Conservation (phyloP, 2,329 filamentous ascomycete genomes). For the Aureobasidium sp. region DNA sequence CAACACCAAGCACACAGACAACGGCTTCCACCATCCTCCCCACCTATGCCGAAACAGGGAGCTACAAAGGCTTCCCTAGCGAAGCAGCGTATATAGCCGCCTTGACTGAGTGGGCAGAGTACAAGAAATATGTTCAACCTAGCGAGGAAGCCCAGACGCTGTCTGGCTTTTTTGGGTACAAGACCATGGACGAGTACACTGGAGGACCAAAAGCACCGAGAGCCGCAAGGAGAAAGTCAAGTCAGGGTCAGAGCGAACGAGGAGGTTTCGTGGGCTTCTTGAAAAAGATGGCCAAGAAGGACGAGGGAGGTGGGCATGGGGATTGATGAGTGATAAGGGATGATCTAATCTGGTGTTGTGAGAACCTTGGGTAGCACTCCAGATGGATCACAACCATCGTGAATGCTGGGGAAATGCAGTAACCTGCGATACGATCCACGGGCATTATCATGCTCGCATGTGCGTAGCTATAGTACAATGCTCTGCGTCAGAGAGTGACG, state of each 20-base stretch:
- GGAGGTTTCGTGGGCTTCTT: neutral
- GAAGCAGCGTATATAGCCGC: conserved; percentile 25
- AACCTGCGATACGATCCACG: no score
- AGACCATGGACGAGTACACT: conserved; percentile 24
- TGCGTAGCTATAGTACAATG: no score
- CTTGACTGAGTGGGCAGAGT: conserved; percentile 26
- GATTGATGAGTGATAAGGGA: neutral
- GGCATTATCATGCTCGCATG: no score
- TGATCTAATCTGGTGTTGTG: neutral
- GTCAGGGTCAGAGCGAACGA: neutral
- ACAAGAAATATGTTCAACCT: conserved; percentile 24
- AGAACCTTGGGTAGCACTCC: neutral
- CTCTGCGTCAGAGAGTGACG: no score
- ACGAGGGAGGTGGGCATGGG: conserved; percentile 3
- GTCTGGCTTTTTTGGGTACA: conserved; percentile 26
- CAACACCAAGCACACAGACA: conserved; percentile 4
- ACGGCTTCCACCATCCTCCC: conserved; percentile 1
- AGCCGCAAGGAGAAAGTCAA: conserved; percentile 17
- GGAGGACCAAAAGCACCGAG: conserved; percentile 19
- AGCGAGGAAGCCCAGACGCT: conserved; percentile 18
- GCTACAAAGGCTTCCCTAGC: conserved; percentile 26
- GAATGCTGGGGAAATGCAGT: no score
- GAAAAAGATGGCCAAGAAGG: conserved; percentile 1
- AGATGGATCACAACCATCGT: neutral
- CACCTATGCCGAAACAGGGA: neutral